phyloP scores from a whole-genome alignment of 2,329 filamentous ascomycete species.

The Xylariaceae sp. region DNA sequence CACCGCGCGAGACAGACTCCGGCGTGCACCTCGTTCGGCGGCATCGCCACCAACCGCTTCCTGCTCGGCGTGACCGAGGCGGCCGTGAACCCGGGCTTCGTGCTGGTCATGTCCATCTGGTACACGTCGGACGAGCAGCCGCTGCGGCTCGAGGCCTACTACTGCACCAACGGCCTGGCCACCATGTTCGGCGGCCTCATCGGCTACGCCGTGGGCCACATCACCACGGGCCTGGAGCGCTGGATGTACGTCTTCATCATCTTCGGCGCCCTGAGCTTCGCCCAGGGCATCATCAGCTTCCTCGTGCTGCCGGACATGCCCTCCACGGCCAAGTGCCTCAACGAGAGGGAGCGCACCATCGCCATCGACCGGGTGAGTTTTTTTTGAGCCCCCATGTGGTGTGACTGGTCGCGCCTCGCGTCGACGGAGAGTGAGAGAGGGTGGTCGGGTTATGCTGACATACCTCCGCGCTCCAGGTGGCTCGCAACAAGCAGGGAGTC shows the following conservation, averaged over 20 bases:
- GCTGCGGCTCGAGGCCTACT: conserved; percentile 46
- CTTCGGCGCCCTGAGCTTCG: conserved; percentile 46
- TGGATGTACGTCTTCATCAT: conserved; percentile 45
- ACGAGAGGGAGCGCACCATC: conserved; percentile 45
- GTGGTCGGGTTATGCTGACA: too few relatives aligned
- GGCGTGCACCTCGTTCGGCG: conserved; percentile 45
- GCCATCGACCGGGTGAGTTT: conserved; percentile 37
- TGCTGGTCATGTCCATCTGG: conserved; percentile 28
- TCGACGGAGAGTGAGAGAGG: too few relatives aligned
- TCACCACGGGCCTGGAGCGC: conserved; percentile 28
- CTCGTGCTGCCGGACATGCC: conserved; percentile 55
- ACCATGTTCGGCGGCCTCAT: conserved; percentile 55
- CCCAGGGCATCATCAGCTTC: conserved; percentile 49
- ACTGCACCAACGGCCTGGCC: conserved; percentile 51
- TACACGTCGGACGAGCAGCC: conserved; percentile 39
- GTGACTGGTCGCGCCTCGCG: too few relatives aligned
- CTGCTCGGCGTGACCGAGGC: conserved; percentile 51
- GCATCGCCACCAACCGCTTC: conserved; percentile 48
- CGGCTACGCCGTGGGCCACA: conserved; percentile 53
- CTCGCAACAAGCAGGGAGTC: conserved; percentile 43
- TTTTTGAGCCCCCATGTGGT: neutral
- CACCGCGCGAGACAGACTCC: conserved; percentile 24
- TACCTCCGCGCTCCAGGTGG: conserved; percentile 26
- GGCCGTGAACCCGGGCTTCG: conserved; percentile 44
- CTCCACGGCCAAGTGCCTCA: conserved; percentile 54